These are phyloP conservation scores for Taiozyma onychis DNA, from an alignment of 1,139 yeast genomes.

Conservation along the genomic window DNA sequence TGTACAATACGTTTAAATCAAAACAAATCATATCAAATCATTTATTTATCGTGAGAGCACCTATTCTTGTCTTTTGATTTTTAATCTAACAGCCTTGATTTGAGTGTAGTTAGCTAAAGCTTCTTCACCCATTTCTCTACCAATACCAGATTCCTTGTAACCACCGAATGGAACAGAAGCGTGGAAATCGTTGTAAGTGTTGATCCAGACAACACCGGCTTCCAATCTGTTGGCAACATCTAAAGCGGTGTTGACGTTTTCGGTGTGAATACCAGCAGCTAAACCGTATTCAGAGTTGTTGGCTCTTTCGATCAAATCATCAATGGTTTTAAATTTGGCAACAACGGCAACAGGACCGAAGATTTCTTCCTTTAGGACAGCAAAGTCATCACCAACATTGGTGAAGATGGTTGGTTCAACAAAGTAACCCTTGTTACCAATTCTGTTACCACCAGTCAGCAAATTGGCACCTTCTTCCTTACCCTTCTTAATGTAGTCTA, in stretches of 20 bases:
- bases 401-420: slow-evolving; percentile 76
- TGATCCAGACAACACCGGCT: slow-evolving; percentile 84
- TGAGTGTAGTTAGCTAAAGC: slow-evolving; percentile 82
- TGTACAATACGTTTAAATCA: background rate
- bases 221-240: slow-evolving; percentile 60
- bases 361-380: slow-evolving; percentile 75
- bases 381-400: slow-evolving; percentile 60
- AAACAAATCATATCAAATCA: background rate
- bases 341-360: slow-evolving; percentile 83
- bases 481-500: slow-evolving; percentile 70
- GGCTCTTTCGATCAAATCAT: slow-evolving; percentile 65
- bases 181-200: slow-evolving; percentile 81
- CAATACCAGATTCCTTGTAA: slow-evolving; percentile 81
- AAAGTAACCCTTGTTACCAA: slow-evolving; percentile 66
- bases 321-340: slow-evolving; percentile 65
- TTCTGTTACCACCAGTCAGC: slow-evolving; percentile 73
- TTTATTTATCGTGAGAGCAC: background rate
- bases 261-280: slow-evolving; percentile 83
- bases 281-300: slow-evolving; percentile 75
- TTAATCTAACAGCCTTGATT: slow-evolving; percentile 67
- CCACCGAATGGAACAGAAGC: slow-evolving; percentile 79
- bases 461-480: slow-evolving; percentile 70
- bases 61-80: slow-evolving; percentile 9
- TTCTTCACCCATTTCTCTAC: slow-evolving; percentile 87
- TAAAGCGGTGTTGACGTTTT: slow-evolving; percentile 50